Percentiles rank a stretch among this genome's conserved stretches.
These are phyloP conservation scores for Stylosanthes scabra DNA, from an alignment of 331 rosid species.

Conservation along the genomic window DNA sequence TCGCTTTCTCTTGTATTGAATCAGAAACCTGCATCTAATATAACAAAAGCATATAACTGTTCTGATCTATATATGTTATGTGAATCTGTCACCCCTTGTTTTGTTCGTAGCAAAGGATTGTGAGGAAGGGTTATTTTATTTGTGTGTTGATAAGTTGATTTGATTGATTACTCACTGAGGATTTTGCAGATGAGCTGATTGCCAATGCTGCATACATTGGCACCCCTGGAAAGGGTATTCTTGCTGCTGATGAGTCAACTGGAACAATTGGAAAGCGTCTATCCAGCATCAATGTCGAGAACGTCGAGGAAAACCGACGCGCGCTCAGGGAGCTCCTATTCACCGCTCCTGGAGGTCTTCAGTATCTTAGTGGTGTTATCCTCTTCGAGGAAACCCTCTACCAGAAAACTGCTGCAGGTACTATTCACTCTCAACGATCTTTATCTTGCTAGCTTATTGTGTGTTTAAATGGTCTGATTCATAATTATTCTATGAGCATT, in stretches of 20 bases:
- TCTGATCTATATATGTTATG: not conserved
- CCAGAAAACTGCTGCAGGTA: conserved; percentile 77
- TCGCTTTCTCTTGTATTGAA: not conserved
- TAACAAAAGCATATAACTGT: not conserved
- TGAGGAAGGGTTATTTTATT: not conserved
- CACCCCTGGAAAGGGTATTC: conserved; percentile 95
- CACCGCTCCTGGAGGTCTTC: conserved; percentile 72
- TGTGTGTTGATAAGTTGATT: not conserved
- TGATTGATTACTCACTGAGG: not conserved
- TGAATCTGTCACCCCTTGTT: not conserved
- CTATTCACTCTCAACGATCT: not conserved
- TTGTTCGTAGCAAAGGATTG: not conserved
- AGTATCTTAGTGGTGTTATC: conserved; percentile 76
- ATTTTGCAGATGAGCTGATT: conserved; percentile 70
- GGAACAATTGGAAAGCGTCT: conserved; percentile 71
- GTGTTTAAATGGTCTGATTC: not conserved
- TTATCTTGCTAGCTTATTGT: not conserved
- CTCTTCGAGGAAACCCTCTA: conserved; percentile 91
- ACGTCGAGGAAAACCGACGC: conserved; percentile 73
- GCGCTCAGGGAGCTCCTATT: conserved; percentile 86
- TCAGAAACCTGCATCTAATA: not conserved
- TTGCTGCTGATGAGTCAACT: conserved; percentile 92
- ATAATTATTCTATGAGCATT: not conserved
- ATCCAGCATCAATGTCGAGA: conserved; percentile 76
- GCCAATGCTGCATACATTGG: conserved; percentile 89